A percentile compares a stretch with the other conserved stretches of the same genome.
These are phyloP conservation scores for Aspergillus felis DNA, from an alignment of 2,329 filamentous ascomycete genomes.

Conservation along the genomic window DNA sequence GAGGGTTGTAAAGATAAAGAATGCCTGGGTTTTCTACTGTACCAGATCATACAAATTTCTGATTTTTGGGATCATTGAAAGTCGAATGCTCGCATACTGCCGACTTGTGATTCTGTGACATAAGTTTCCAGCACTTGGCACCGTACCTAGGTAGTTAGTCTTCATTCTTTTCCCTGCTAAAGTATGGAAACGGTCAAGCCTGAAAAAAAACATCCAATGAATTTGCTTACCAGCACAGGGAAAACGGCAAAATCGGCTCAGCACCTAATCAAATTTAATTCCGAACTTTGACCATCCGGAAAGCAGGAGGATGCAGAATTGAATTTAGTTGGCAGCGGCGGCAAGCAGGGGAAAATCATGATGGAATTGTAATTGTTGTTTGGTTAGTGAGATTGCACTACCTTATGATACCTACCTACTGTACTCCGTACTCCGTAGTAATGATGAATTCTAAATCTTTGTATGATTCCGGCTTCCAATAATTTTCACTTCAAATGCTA, in stretches of 20 bases:
- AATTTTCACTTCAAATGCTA: neutral
- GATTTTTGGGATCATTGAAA: no score
- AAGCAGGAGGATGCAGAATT: conserved; percentile 7
- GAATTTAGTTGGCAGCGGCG: conserved; percentile 22
- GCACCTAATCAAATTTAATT: conserved; percentile 13
- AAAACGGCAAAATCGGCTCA: conserved; percentile 17
- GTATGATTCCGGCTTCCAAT: neutral
- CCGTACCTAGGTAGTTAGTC: neutral
- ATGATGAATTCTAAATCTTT: neutral
- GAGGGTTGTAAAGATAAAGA: neutral
- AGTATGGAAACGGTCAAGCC: conserved; percentile 5
- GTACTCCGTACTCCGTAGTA: neutral
- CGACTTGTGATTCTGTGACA: neutral
- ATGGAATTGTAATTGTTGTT: neutral
- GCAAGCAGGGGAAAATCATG: conserved; percentile 17
- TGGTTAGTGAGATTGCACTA: neutral
- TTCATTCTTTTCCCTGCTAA: conserved; percentile 7
- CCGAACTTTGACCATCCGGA: conserved; percentile 18
- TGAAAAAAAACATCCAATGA: conserved; percentile 9
- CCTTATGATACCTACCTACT: neutral
- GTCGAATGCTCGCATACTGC: neutral
- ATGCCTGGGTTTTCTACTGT: neutral
- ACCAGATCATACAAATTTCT: neutral
- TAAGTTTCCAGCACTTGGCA: neutral
- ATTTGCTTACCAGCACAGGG: conserved; percentile 5